A percentile compares a stretch with the other conserved stretches of the same genome.
These are phyloP conservation scores for Collybiopsis luxurians DNA, from an alignment of 768 basidiomycete species.

Conservation along the genomic window DNA sequence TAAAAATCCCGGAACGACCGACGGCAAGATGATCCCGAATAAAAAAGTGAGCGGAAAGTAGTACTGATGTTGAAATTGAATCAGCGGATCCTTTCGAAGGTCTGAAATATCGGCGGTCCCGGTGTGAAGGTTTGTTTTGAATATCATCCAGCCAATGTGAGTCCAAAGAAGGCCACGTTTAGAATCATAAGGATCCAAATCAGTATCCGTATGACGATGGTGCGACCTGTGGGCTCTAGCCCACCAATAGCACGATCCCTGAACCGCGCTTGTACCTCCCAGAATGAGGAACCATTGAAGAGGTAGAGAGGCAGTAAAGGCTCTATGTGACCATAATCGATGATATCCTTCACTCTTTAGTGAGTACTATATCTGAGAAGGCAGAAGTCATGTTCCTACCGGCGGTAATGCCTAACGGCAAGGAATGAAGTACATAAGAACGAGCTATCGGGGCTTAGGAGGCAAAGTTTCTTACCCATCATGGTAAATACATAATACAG, in stretches of 20 bases:
- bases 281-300: conserved; percentile 69
- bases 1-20: conserved; percentile 62
- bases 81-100: conserved; percentile 61
- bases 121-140: conserved; percentile 70
- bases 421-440: conserved; percentile 12
- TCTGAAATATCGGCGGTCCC: conserved; percentile 74
- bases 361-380: conserved; percentile 5
- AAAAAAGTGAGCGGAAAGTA: conserved; percentile 61
- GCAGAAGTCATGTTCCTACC: conserved; percentile 25
- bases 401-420: conserved; percentile 43
- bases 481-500: conserved; percentile 87
- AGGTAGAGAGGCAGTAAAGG: conserved; percentile 72
- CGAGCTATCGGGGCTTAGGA: background rate
- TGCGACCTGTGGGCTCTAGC: conserved; percentile 80
- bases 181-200: conserved; percentile 82
- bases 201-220: conserved; percentile 75
- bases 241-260: conserved; percentile 91
- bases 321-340: conserved; percentile 82
- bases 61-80: conserved; percentile 76
- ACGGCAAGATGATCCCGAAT: conserved; percentile 73
- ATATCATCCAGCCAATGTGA: conserved; percentile 82
- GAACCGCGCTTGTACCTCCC: conserved; percentile 79
- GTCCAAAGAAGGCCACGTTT: conserved; percentile 34
- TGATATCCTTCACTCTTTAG: conserved; percentile 58
- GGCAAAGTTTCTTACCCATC: conserved; percentile 51